Percentiles rank a stretch among this genome's conserved stretches.
These are phyloP conservation scores for Colletotrichum scovillei DNA, from an alignment of 2,329 filamentous ascomycete genomes.

Conservation along the genomic window DNA sequence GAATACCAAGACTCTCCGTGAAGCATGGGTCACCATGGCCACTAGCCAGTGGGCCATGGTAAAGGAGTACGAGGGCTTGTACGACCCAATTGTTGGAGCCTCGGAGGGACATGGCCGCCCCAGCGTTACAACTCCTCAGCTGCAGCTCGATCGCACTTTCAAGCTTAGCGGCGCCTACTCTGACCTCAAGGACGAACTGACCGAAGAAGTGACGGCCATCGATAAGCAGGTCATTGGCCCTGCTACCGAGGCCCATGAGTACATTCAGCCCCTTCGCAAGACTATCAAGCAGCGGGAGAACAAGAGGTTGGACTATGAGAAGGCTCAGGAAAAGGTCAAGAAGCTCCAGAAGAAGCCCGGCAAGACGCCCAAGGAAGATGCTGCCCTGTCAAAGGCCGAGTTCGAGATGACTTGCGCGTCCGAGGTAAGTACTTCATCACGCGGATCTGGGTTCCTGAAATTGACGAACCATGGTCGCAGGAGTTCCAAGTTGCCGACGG, in stretches of 20 bases:
- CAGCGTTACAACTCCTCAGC: conserved; percentile 69
- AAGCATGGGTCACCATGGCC: conserved; percentile 81
- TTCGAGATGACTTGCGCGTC: conserved; percentile 73
- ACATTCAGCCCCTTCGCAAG: conserved; percentile 79
- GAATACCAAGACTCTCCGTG: conserved; percentile 79
- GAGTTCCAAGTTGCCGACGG: conserved; percentile 82
- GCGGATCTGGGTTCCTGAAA: too few species aligned
- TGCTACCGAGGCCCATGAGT: conserved; percentile 75
- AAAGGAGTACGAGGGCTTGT: conserved; percentile 77
- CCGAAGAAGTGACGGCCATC: conserved; percentile 77
- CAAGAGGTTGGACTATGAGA: conserved; percentile 84
- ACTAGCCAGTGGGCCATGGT: conserved; percentile 74
- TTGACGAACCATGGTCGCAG: conserved; percentile 46
- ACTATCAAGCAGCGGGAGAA: conserved; percentile 88
- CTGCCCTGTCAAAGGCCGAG: conserved; percentile 76
- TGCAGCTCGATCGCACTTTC: conserved; percentile 72
- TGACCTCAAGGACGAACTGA: conserved; percentile 77
- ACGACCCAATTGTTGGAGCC: conserved; percentile 79
- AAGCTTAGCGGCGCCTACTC: conserved; percentile 75
- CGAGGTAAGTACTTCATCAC: conserved; percentile 60
- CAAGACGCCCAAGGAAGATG: conserved; percentile 79
- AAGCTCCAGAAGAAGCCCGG: conserved; percentile 76
- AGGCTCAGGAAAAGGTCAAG: conserved; percentile 77
- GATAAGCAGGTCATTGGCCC: conserved; percentile 77
- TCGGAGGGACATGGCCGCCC: conserved; percentile 66